Base-by-base conservation (phyloP, 2,329 filamentous ascomycete genomes). In the Elsinoe batatas region DNA sequence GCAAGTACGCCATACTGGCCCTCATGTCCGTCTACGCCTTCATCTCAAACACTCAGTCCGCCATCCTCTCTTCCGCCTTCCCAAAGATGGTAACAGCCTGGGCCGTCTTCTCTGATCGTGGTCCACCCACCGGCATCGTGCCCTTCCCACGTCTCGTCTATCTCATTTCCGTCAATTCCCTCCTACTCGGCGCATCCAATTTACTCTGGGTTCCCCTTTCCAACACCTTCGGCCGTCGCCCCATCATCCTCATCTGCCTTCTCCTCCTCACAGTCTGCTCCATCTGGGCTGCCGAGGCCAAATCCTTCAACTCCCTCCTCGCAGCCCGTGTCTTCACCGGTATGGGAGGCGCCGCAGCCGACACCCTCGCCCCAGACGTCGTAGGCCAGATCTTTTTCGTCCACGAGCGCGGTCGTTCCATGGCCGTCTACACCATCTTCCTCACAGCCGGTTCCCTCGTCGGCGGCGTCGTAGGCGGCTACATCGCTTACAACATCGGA, bases 351-450 rank as follows among this genome's bases (percentile, higher is more conserved):
- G 67, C 66, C 1, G 65, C 69, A 3, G 67, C 69, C 6, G 70
- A 73, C 59, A 69, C 69, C 13, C 64, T 73, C 13, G 66, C 70
- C 7, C 71, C 71, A 5, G 69, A 69, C 60, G 65, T 72, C 8
- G 65, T 73, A 8, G 71, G 70, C 1, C 71, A 73, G 53, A 64
- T 72, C 1, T 73, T 72, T 60, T 74, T 73, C 55, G 65, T 72
- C 20, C 71, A 72, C 51, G 65, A 72, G 56, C 65, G 69, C 13
- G 71, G 71, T 37, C 64, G 71, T 43, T 70, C 69, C 2, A 68
- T 73, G 70, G 71, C 71, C 2, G 64, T 74, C 30, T 72, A 73
- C 57, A 73, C 71, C 7, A 65, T 72, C 22, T 70, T 70, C 56
- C 63, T 74, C 3, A 58, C 67, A 4, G 54, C 63, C 2, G 72